Evolutionary conservation across 2,329 filamentous ascomycete species (phyloP), one percentile per base, ranked within the genome.

Genomic region (Chaetomiaceae sp.): DNA sequence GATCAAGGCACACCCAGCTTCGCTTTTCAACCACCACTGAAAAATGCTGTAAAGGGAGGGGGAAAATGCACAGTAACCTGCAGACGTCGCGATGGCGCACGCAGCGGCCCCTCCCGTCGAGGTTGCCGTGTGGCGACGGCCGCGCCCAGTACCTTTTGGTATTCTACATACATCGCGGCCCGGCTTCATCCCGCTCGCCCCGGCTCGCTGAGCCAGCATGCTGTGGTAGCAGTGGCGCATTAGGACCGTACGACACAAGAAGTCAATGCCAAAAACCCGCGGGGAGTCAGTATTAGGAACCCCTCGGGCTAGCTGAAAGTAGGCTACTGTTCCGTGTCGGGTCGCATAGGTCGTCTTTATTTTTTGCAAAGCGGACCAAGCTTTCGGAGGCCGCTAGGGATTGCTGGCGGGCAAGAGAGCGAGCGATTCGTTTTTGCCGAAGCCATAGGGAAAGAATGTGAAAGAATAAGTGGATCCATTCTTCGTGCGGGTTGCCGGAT

Each of bases 21-120:
- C 30, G 10, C 30, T 43, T 44, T 21, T 33, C 38, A 25, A 16
- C 43, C 23, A 25, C 6, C 37, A 29, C 21, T n/a, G n/a, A n/a
- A n/a, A n/a, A n/a, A 11, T 23, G 32, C 5, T 21, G n/a, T 32
- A 16, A 25, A 32, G 18, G 14, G 25, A 23, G 43, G 32, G 42
- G 48, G 41, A 33, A 49, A 47, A 48, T 52, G 47, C 57, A 55
- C 48, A 40, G 54, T 48, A 51, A 36, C 21, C 38, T 56, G 58
- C 56, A 55, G 49, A 40, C 32, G 30, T 46, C 40, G 25, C 48
- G 32, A 56, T 56, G 51, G 49, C 55, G 60, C 48, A 54, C 58
- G 52, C 48, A 56, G 44, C 61, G 61, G 60, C 53, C 58, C 56
- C 48, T 61, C 61, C 60, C 60, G 61, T 55, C 21, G 13, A 46